These are phyloP conservation scores for Ceratobasidium sp. DNA, from an alignment of 1,284 basidiomycete genomes.

Conservation along the genomic window DNA sequence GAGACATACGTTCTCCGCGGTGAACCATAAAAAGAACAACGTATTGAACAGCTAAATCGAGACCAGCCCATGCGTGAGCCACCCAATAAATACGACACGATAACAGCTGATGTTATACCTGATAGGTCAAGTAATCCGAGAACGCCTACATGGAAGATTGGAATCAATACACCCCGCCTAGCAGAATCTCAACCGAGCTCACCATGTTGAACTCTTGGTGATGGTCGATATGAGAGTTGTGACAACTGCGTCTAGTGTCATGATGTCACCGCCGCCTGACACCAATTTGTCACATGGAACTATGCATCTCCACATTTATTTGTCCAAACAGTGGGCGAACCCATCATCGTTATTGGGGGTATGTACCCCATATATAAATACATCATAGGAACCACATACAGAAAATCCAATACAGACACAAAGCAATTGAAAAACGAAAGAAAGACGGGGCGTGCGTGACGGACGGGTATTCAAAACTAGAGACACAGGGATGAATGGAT, in stretches of 20 bases:
- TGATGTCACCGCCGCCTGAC: conserved; percentile 20
- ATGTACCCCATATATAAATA: conserved; percentile 31
- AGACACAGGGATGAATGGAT: conserved; percentile 20
- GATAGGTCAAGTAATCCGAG: conserved; percentile 40
- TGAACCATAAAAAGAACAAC: conserved; percentile 50
- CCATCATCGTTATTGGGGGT: conserved; percentile 10
- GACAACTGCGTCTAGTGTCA: neutral
- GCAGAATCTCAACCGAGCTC: neutral
- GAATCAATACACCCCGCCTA: neutral
- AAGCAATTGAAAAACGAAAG: neutral
- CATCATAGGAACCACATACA: conserved; percentile 17
- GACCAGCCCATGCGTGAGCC: neutral
- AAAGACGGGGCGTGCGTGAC: neutral
- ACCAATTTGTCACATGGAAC: conserved; percentile 21
- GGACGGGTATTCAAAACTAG: conserved; percentile 5
- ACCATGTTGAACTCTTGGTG: conserved; percentile 18
- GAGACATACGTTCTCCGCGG: conserved; percentile 47
- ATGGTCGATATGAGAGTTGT: conserved; percentile 22
- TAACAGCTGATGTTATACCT: conserved; percentile 18
- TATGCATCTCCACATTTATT: conserved; percentile 10
- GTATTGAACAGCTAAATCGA: conserved; percentile 48
- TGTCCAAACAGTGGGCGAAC: conserved; percentile 13
- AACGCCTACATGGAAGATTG: neutral
- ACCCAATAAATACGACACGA: neutral
- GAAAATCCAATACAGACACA: neutral